Conservation (phyloP, 2,329 filamentous ascomycete species). For the Aspergillus sp. region DNA sequence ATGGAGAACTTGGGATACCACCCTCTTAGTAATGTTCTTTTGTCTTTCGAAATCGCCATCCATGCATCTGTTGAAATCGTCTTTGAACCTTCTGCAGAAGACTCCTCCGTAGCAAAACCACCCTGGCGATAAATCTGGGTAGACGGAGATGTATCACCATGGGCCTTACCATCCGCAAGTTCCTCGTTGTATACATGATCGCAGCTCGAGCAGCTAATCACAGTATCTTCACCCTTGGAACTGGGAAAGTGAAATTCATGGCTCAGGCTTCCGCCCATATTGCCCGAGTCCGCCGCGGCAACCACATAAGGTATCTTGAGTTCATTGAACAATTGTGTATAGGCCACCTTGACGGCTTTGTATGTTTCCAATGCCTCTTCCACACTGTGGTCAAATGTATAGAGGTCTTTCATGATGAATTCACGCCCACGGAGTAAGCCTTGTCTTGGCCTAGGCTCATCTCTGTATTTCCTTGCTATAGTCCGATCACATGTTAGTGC, state of each 20-base stretch:
- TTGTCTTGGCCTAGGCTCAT: constrained; percentile 81
- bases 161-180: constrained; percentile 49
- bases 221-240: constrained; percentile 71
- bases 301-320: constrained; percentile 76
- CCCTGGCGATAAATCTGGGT: constrained; percentile 3
- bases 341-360: constrained; percentile 61
- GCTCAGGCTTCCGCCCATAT: constrained; percentile 86
- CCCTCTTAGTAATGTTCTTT: constrained; percentile 59
- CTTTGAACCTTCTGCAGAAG: constrained; percentile 13
- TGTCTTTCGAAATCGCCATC: constrained; percentile 46
- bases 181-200: constrained; percentile 80
- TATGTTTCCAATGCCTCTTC: constrained; percentile 74
- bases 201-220: constrained; percentile 68
- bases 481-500: not conserved
- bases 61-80: constrained; percentile 33
- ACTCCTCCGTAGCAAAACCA: constrained; percentile 19
- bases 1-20: constrained; percentile 52
- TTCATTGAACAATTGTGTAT: constrained; percentile 69
- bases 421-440: constrained; percentile 81
- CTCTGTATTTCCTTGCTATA: constrained; percentile 80
- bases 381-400: constrained; percentile 73
- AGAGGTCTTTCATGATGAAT: constrained; percentile 97
- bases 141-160: constrained; percentile 4
- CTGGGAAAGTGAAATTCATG: constrained; percentile 90
- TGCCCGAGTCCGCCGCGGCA: constrained; percentile 86